A percentile compares a stretch with the other conserved stretches of the same genome.
These are phyloP conservation scores for Vitis hybrid DNA, from an alignment of 177 flowering plant species.

Conservation along the genomic window DNA sequence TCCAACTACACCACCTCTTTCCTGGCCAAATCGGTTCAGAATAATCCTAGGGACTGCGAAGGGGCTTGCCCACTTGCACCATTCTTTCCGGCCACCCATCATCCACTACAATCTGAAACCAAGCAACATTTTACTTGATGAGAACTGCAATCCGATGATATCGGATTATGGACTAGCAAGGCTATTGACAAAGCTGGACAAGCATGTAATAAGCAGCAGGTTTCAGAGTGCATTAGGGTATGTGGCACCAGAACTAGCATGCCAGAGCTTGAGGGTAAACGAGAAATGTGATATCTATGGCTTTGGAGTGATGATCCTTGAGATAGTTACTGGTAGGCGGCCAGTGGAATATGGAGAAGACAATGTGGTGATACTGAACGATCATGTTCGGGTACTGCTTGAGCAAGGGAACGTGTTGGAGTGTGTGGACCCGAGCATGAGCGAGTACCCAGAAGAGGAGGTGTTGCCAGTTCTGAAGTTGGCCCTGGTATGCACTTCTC, in stretches of 20 bases:
- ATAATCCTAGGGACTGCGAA: constrained; percentile 80
- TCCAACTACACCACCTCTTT: constrained; percentile 49
- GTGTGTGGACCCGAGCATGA: constrained; percentile 72
- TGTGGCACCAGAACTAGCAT: constrained; percentile 88
- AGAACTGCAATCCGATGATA: constrained; percentile 61
- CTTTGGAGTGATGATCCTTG: constrained; percentile 63
- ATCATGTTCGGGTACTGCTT: constrained; percentile 67
- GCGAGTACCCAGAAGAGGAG: constrained; percentile 77
- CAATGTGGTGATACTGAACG: constrained; percentile 70
- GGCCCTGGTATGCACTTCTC: constrained; percentile 94
- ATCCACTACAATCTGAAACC: constrained; percentile 91
- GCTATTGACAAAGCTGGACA: constrained; percentile 68
- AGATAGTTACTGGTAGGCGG: constrained; percentile 80
- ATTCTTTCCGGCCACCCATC: constrained; percentile 73
- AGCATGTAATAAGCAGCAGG: constrained; percentile 57
- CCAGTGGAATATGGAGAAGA: constrained; percentile 94
- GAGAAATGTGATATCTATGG: constrained; percentile 65
- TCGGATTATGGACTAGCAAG: constrained; percentile 85
- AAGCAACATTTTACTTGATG: constrained; percentile 83
- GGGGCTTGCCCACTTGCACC: constrained; percentile 87
- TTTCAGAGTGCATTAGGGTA: constrained; percentile 82
- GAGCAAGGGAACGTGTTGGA: constrained; percentile 82
- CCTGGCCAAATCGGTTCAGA: constrained; percentile 77
- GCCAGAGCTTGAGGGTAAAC: constrained; percentile 81
- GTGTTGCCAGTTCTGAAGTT: constrained; percentile 84